Base-by-base conservation (phyloP, 352 stramenopile genomes). In the Pilasporangium apinafurcum region DNA sequence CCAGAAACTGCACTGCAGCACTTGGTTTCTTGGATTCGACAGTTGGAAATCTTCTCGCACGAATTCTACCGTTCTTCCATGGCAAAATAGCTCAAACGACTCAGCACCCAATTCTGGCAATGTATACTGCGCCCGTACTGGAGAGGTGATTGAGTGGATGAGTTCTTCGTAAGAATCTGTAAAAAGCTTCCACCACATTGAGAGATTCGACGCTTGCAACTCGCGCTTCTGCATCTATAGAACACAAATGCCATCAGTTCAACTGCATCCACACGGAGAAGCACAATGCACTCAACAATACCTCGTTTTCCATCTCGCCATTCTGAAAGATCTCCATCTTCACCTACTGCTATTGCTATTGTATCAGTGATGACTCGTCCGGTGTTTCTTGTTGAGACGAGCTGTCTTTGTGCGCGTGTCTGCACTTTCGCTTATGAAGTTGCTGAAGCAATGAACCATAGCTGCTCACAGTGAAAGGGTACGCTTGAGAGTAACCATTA, bases 241-340 rank as follows among this genome's bases (percentile, higher is more conserved):
- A 24, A 22, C 4, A 28, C 18, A 8, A 44, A 21, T 12, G 13
- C 4, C 14, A 27, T 16, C 20, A 36, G 8, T 5, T 7, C 2
- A 14, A 30, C 34, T 17, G 48, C 24, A 49, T n/a, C 21, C 6
- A 36, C 2, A 9, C 33, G 3, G 10, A 26, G 18, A 26, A 13
- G 49, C 24, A 14, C 30, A 26, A 44, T 12, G 12, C 4, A 16
- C 17, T 28, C 4, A 14, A 5, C 58, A 65, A 35, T 29, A 90
- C 78, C 73, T 84, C 78, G 24, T 71, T 62, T 45, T 91, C 78
- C 4, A 91, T 62, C 48, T 91, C 78, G 28, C 78, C 78, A 32
- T 88, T 76, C 31, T 73, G 61, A 53, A 91, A 91, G 47, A 91
- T 88, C 62, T 91, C 78, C 70, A 91, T 87, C 16, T n/a, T n/a